phyloP scores from a whole-genome alignment of 208 protist genomes.

The Crithidia brevicula region DNA sequence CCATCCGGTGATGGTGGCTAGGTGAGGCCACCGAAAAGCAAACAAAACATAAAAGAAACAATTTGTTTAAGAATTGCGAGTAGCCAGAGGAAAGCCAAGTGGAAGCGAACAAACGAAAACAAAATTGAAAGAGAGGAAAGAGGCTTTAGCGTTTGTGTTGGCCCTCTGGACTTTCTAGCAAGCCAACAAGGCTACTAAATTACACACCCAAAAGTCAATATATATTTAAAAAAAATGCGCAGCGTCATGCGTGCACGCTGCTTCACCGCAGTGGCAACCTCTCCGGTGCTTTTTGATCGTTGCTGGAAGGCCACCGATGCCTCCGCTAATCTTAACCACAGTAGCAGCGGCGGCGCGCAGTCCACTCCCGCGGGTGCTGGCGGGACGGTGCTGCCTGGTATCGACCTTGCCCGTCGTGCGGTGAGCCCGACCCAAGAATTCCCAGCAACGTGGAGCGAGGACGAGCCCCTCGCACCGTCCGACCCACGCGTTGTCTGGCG shows the following conservation, averaged over 20 bases:
- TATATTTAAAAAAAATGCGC: conserved; percentile 14
- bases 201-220: neutral
- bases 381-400: conserved; percentile 44
- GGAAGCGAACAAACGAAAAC: no score
- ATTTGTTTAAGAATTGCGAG: no score
- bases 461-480: conserved; percentile 39
- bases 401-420: conserved; percentile 55
- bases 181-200: neutral
- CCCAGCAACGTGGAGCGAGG: conserved; percentile 55
- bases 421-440: conserved; percentile 48
- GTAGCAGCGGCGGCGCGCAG: neutral
- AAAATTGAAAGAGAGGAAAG: no score
- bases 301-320: conserved; percentile 11
- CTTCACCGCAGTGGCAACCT: neutral
- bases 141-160: no score
- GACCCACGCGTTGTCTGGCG: conserved; percentile 73
- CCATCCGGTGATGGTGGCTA: no score
- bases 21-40: no score
- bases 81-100: no score
- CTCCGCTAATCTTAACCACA: neutral
- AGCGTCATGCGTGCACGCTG: conserved; percentile 7
- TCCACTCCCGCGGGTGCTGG: neutral
- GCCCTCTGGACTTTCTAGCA: no score
- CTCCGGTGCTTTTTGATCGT: conserved; percentile 6
- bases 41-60: no score